phyloP scores from a whole-genome alignment of 495 filamentous ascomycete species.

The Talaromyces adpressus region DNA sequence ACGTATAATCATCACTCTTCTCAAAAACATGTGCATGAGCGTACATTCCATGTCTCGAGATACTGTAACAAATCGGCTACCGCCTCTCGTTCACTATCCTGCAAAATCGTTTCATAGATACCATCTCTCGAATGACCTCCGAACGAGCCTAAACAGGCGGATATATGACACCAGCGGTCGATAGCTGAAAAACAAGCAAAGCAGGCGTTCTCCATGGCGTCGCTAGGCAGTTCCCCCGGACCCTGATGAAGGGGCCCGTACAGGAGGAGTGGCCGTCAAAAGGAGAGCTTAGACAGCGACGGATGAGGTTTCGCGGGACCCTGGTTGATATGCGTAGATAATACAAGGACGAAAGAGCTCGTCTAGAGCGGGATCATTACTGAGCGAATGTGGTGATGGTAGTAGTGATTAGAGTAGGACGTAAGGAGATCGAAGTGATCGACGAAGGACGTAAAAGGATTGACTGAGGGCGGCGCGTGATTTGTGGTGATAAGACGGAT shows the following conservation, averaged over 20 bases:
- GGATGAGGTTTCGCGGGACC: background rate
- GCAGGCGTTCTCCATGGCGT: conserved; percentile 37
- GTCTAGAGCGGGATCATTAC: conserved; percentile 5
- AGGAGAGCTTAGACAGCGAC: background rate
- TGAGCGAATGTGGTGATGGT: background rate
- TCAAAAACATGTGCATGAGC: conserved; percentile 11
- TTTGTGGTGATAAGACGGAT: background rate
- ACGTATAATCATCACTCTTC: background rate
- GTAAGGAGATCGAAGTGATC: background rate
- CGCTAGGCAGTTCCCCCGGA: conserved; percentile 24
- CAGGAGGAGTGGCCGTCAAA: conserved; percentile 21
- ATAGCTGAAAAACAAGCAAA: conserved; percentile 36
- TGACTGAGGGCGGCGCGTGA: conserved; percentile 2
- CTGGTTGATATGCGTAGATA: background rate
- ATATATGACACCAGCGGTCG: conserved; percentile 43
- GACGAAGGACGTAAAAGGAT: background rate
- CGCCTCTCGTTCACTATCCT: conserved; percentile 94
- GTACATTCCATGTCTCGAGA: conserved; percentile 73
- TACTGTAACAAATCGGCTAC: conserved; percentile 93
- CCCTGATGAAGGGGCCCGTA: conserved; percentile 25
- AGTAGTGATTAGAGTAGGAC: background rate
- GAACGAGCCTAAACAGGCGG: conserved; percentile 35
- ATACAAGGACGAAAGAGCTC: background rate
- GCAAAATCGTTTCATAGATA: conserved; percentile 89
- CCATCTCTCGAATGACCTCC: conserved; percentile 84